Base-by-base conservation (phyloP, 805 yeast genomes). In the Candida odintsovae region DNA sequence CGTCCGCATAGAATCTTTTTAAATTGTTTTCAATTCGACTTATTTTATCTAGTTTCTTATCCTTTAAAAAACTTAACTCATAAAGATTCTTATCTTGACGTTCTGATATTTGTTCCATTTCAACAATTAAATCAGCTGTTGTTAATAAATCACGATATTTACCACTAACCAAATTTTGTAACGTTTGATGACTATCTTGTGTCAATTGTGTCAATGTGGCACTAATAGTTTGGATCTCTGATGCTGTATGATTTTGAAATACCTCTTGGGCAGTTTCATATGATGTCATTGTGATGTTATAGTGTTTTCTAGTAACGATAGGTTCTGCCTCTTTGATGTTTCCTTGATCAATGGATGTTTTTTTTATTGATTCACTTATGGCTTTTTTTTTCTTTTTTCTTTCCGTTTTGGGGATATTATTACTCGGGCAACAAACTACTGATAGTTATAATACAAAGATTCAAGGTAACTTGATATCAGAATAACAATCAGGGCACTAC, bases 41-140 rank as follows among this genome's bases (percentile, higher is more conserved):
- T 45, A 48, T 40, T 22, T 49, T 53, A 13, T 39, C 22, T n/a
- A 55, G 25, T n/a, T 44, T 45, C 6, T 42, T 23, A n/a, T 31
- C 45, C 16, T 50, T 50, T 28, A 53, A 35, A 45, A 59, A 59
- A 38, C 57, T 51, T 25, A 59, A 36, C 2, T 51, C 50, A 28
- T 59, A 59, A 6, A 59, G 46, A 16, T 41, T 33, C 8, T 15
- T n/a, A 47, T 59, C 64, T 29, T 53, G 52, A 3, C 5, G 5
- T 29, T 52, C 46, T 7, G 57, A 48, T 1, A 54, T n/a, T 4
- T 38, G 43, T 16, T 58, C 49, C 59, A 58, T 58, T 8, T 46
- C 49, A 10, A 56, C 53, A 11, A 59, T 59, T 38, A 50, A 46
- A 39, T 59, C 63, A n/a, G 61, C 62, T 1, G 59, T 58, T 5